phyloP scores from a whole-genome alignment of 164 flowering plant species.

The Stephania yunnanensis region DNA sequence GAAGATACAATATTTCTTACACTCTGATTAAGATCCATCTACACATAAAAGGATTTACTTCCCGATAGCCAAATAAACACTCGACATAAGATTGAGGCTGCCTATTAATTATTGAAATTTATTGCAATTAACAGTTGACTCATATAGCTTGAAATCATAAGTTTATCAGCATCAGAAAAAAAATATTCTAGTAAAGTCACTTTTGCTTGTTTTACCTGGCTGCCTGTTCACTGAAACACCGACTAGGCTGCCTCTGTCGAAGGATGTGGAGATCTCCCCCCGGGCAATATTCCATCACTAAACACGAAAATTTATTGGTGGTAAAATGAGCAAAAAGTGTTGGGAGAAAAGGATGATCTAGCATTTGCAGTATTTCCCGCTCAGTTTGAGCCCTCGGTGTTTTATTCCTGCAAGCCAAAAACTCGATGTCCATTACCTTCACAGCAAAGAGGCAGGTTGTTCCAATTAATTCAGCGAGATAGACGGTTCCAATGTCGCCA shows the following conservation, averaged over 20 bases:
- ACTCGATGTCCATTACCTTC: constrained; percentile 81
- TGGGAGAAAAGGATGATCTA: constrained; percentile 94
- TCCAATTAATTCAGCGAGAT: constrained; percentile 69
- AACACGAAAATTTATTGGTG: constrained; percentile 60
- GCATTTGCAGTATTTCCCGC: constrained; percentile 64
- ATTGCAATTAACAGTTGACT: too few species aligned
- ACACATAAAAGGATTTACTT: too few species aligned
- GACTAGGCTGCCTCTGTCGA: constrained; percentile 61
- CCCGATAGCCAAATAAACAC: too few species aligned
- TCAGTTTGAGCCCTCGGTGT: constrained; percentile 70
- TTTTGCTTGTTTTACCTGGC: constrained; percentile 42
- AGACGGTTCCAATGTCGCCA: constrained; percentile 88
- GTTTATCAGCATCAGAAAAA: not conserved
- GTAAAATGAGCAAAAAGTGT: constrained; percentile 67
- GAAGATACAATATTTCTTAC: too few species aligned
- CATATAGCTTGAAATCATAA: too few species aligned
- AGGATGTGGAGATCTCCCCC: constrained; percentile 89
- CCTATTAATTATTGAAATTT: too few species aligned
- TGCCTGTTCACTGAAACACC: constrained; percentile 66
- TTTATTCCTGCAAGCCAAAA: constrained; percentile 55
- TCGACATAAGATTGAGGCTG: too few species aligned
- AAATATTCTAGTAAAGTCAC: not conserved
- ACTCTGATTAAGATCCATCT: too few species aligned
- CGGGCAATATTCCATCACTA: constrained; percentile 89
- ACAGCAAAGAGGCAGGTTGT: constrained; percentile 70